Evolutionary conservation across 2,329 filamentous ascomycete species (phyloP).

Genomic region (Trichoderma asperellum): DNA sequence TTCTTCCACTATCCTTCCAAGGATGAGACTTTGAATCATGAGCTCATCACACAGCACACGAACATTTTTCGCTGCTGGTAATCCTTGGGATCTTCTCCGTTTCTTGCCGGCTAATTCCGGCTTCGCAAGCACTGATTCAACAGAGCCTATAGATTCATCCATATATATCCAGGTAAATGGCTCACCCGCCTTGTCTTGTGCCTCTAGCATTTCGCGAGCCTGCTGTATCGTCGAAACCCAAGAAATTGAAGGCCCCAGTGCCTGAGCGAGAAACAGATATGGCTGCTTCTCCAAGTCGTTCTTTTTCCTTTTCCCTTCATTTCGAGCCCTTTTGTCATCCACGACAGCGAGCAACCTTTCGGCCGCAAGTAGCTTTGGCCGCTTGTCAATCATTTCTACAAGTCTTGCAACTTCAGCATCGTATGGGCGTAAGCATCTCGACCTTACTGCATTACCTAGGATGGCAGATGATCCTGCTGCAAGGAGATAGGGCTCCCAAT

Average conservation of each 20-base stretch:
- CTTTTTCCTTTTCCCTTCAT: slow-evolving; percentile 54
- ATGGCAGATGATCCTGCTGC: slow-evolving; percentile 80
- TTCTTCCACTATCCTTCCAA: slow-evolving; percentile 75
- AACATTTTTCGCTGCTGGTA: slow-evolving; percentile 53
- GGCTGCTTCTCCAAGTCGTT: slow-evolving; percentile 55
- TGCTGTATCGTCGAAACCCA: slow-evolving; percentile 68
- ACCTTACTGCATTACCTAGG: slow-evolving; percentile 76
- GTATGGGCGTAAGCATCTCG: slow-evolving; percentile 68
- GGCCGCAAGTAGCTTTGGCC: slow-evolving; percentile 66
- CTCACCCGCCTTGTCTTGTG: slow-evolving; percentile 51
- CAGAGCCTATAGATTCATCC: slow-evolving; percentile 64
- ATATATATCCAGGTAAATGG: slow-evolving; percentile 80
- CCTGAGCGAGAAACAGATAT: slow-evolving; percentile 79
- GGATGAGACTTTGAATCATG: slow-evolving; percentile 88
- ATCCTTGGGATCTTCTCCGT: slow-evolving; percentile 43
- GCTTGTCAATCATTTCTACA: slow-evolving; percentile 56
- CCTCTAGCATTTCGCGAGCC: slow-evolving; percentile 62
- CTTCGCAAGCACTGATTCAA: slow-evolving; percentile 52
- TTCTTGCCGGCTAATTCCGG: slow-evolving; percentile 44
- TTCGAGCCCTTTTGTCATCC: slow-evolving; percentile 57
- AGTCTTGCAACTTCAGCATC: slow-evolving; percentile 61
- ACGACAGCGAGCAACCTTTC: slow-evolving; percentile 75
- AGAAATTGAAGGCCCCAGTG: slow-evolving; percentile 73
- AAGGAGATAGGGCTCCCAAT: slow-evolving; percentile 82
- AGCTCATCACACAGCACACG: slow-evolving; percentile 81